Evolutionary conservation across 2,329 filamentous ascomycete species (phyloP).

Genomic region (Exophiala bonariae): DNA sequence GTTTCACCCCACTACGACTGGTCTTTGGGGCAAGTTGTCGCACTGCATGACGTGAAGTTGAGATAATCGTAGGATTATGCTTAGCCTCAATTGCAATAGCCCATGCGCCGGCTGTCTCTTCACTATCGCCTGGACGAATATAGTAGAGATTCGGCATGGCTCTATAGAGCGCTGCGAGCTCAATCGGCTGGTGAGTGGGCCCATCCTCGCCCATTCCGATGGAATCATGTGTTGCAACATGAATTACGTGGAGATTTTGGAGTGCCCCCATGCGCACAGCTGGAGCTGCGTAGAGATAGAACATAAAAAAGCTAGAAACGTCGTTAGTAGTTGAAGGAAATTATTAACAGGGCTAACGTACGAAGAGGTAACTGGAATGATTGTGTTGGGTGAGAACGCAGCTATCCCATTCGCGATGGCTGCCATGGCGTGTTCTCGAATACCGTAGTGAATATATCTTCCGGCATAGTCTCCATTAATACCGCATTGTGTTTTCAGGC

Average conservation of each 20-base stretch:
- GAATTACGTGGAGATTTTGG: conserved; percentile 54
- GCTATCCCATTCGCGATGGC: conserved; percentile 76
- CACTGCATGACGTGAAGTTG: conserved; percentile 42
- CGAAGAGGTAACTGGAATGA: conserved; percentile 55
- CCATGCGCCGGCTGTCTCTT: conserved; percentile 59
- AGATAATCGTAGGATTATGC: conserved; percentile 38
- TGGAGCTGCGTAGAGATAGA: conserved; percentile 56
- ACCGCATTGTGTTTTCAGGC: conserved; percentile 1
- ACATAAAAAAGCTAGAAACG: conserved; percentile 54
- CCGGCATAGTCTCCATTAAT: conserved; percentile 16
- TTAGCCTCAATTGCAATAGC: conserved; percentile 45
- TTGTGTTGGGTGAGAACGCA: conserved; percentile 53
- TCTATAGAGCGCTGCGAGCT: conserved; percentile 55
- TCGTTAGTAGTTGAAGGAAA: too few relatives aligned
- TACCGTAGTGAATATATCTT: conserved; percentile 74
- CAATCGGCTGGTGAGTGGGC: conserved; percentile 62
- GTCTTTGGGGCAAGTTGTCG: conserved; percentile 38
- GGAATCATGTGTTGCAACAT: conserved; percentile 60
- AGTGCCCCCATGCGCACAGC: conserved; percentile 60
- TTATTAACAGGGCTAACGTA: too few relatives aligned
- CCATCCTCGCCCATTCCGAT: conserved; percentile 61
- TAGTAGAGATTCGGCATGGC: conserved; percentile 62
- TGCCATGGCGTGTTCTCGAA: conserved; percentile 89
- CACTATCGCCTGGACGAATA: conserved; percentile 58
- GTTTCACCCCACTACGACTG: conserved; percentile 34